These are phyloP conservation scores for Candida tropicalis DNA, from an alignment of 1,139 yeast genomes.

Conservation along the genomic window DNA sequence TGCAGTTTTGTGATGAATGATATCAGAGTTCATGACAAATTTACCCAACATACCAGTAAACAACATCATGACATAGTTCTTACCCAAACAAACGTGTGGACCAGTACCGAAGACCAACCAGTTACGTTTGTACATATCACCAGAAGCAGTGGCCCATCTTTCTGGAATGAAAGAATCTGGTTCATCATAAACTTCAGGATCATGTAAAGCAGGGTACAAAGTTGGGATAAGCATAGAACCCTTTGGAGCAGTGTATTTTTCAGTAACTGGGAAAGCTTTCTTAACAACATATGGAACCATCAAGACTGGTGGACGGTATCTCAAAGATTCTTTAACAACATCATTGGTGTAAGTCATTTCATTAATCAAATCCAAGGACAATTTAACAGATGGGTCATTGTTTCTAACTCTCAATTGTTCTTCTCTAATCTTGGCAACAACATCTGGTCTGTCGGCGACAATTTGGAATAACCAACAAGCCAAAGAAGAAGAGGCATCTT, in stretches of 20 bases:
- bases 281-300: conserved; percentile 98
- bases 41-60: conserved; percentile 91
- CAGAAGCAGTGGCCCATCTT: conserved; percentile 69
- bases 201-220: conserved; percentile 92
- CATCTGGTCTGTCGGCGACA: conserved; percentile 93
- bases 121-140: conserved; percentile 70
- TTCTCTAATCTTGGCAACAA: conserved; percentile 78
- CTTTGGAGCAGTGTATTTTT: conserved; percentile 87
- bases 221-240: conserved; percentile 98
- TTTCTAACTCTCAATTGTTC: conserved; percentile 86
- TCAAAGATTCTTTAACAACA: conserved; percentile 89
- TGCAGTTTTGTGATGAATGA: conserved; percentile 79
- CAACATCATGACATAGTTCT: conserved; percentile 87
- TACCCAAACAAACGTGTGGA: conserved; percentile 94
- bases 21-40: conserved; percentile 75
- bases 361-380: conserved; percentile 74
- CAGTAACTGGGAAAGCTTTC: conserved; percentile 79
- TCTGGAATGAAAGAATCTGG: conserved; percentile 96
- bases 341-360: conserved; percentile 83
- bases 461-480: conserved; percentile 98
- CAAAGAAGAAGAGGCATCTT: conserved; percentile 97
- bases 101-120: conserved; percentile 98
- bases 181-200: conserved; percentile 91
- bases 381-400: conserved; percentile 65
- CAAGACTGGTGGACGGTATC: conserved; percentile 95